These are phyloP conservation scores for Wickerhamomyces rabaulensis DNA, from an alignment of 805 yeast genomes.

Conservation along the genomic window DNA sequence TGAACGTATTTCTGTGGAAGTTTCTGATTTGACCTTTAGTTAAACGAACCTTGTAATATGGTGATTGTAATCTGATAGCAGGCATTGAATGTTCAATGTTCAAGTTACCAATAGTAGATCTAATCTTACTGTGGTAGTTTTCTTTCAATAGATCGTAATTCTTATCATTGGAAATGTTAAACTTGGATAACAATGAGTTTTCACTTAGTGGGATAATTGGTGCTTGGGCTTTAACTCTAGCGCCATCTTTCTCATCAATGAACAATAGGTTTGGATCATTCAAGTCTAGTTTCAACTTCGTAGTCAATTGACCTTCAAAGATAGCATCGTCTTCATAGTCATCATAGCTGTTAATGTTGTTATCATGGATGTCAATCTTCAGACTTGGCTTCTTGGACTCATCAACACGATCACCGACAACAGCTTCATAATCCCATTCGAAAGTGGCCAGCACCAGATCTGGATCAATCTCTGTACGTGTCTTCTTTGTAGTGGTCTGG, in stretches of 20 bases:
- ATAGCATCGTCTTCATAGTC: constrained; percentile 64
- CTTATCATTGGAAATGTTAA: constrained; percentile 83
- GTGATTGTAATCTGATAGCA: constrained; percentile 81
- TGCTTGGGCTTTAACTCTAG: constrained; percentile 8
- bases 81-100: constrained; percentile 89
- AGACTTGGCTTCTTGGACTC: constrained; percentile 1
- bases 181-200: constrained; percentile 50
- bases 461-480: constrained; percentile 27
- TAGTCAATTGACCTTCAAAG: constrained; percentile 57
- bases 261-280: constrained; percentile 82
- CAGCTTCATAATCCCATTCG: constrained; percentile 70
- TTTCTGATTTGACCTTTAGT: constrained; percentile 63
- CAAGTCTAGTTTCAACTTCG: constrained; percentile 60
- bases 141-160: constrained; percentile 78
- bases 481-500: constrained; percentile 11
- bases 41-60: constrained; percentile 78
- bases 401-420: constrained; percentile 39
- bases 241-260: constrained; percentile 36
- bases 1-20: constrained; percentile 76
- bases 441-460: constrained; percentile 64
- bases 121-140: constrained; percentile 85
- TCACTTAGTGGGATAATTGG: constrained; percentile 47
- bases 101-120: constrained; percentile 88
- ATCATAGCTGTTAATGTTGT: constrained; percentile 18
- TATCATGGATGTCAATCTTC: constrained; percentile 5